Base-by-base conservation (phyloP, 2,329 filamentous ascomycete species). In the Hypoxylon sp. region DNA sequence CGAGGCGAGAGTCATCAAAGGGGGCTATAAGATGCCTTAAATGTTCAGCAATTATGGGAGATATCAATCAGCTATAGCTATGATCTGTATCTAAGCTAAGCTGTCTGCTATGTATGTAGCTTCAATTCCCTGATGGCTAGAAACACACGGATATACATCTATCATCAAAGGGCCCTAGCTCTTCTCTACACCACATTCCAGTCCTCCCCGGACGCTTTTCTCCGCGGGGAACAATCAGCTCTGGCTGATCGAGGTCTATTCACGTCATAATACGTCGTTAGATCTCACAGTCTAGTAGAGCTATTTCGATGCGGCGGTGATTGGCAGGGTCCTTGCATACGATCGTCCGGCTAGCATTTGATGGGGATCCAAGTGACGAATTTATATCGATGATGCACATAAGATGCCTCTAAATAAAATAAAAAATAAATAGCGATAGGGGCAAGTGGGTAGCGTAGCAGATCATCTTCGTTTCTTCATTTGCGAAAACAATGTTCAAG, bases 401-500 rank as follows among this genome's bases (percentile, higher is more conserved):
- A 20, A n/a, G 18, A 54, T n/a, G 42, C 18, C 21, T 26, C 33
- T 17, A 31, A 7, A 9, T n/a, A n/a, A 11, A 21, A 9, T 53
- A 24, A 53, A 9, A 6, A 41, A 38, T 23, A 38, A 38, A 37
- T n/a, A 31, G 11, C 13, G 7, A 8, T 4, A 15, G 4, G 15
- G 17, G 23, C 11, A 31, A 43, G 43, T n/a, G 45, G 41, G n/a
- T n/a, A 35, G 4, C 23, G n/a, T 23, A 45, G 20, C 7, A 21
- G 3, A 17, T 10, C 2, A 9, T 17, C 13, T 42, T 1, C 27
- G 21, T 37, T 46, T 40, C 24, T 21, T 27, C 33, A 24, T 7
- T 27, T 20, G 15, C 21, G 33, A 31, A 49, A 51, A 23, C 45
- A 23, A 67, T 68, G 63, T 33, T 62, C 13, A 45, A 59, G 48